A percentile compares a stretch with the other conserved stretches of the same genome.
These are phyloP conservation scores for Viola pubescens DNA, from an alignment of 441 rosid genomes.

Conservation along the genomic window DNA sequence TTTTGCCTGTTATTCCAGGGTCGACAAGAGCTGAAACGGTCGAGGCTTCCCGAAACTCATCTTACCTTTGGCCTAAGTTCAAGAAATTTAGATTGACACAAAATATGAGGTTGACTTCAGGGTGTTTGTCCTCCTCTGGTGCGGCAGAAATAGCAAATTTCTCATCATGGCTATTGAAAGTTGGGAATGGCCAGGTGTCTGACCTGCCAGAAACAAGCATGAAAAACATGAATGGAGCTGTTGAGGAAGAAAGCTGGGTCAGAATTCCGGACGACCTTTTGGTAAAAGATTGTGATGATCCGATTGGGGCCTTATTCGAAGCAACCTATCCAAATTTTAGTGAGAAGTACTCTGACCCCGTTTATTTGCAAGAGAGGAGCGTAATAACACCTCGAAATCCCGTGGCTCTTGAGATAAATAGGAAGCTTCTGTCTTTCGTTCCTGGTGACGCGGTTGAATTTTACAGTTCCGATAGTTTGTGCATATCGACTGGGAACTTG, in stretches of 20 bases:
- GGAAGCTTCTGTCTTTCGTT: not conserved
- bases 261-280: not conserved
- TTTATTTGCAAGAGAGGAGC: not conserved
- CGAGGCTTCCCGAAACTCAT: not conserved
- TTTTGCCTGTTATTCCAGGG: not conserved
- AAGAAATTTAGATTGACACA: not conserved
- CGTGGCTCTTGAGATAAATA: not conserved
- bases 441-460: not conserved
- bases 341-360: not conserved
- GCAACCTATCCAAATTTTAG: not conserved
- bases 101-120: not conserved
- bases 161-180: not conserved
- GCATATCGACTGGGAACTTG: not conserved
- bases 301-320: not conserved
- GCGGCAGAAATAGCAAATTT: not conserved
- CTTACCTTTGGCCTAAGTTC: not conserved
- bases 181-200: no score
- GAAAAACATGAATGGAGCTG: no score
- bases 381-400: not conserved
- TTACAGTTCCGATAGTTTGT: not conserved
- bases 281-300: not conserved
- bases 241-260: no score
- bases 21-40: not conserved
- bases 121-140: no score
- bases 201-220: no score